Percentiles rank a stretch among this genome's conserved stretches.
Evolutionary conservation across 108 stramenopile species (phyloP).

Genomic region (Hondaea fermentalgiana): DNA sequence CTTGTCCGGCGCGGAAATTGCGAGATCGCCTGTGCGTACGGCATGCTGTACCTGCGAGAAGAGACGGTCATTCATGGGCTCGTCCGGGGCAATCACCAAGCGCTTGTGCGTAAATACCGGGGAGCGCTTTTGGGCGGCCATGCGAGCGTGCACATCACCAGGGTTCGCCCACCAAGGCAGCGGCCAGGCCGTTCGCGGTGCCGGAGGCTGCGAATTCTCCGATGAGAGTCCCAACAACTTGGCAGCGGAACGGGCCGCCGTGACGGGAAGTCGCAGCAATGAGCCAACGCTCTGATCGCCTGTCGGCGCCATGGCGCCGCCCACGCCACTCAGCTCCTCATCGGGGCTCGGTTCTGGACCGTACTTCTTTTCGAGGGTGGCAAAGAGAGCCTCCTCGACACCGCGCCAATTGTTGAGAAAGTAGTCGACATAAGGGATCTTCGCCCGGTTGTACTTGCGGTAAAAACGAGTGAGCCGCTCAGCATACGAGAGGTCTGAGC

Average conservation of each 20-base stretch:
- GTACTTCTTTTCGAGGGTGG: slow-evolving; percentile 10
- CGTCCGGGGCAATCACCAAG: background rate
- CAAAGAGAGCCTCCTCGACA: background rate
- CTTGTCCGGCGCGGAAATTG: background rate
- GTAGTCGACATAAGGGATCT: background rate
- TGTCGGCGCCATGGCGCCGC: background rate
- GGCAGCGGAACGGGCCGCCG: background rate
- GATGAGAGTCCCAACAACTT: background rate
- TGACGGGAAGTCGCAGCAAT: slow-evolving; percentile 1
- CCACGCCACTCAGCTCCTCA: background rate
- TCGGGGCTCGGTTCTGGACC: slow-evolving; percentile 7
- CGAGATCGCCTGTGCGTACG: background rate
- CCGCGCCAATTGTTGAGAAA: background rate
- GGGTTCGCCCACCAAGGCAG: background rate
- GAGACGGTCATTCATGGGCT: background rate
- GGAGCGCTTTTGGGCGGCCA: background rate
- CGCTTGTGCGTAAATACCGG: slow-evolving; percentile 5
- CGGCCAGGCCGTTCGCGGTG: background rate
- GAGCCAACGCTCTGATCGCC: background rate
- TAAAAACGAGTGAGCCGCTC: background rate
- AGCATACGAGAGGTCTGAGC: background rate
- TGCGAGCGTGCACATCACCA: background rate
- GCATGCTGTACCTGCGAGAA: background rate
- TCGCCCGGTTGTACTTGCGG: background rate
- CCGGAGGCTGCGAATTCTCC: background rate